Evolutionary conservation across 495 filamentous ascomycete genomes (phyloP).

Genomic region (Articulospora tetracladia): DNA sequence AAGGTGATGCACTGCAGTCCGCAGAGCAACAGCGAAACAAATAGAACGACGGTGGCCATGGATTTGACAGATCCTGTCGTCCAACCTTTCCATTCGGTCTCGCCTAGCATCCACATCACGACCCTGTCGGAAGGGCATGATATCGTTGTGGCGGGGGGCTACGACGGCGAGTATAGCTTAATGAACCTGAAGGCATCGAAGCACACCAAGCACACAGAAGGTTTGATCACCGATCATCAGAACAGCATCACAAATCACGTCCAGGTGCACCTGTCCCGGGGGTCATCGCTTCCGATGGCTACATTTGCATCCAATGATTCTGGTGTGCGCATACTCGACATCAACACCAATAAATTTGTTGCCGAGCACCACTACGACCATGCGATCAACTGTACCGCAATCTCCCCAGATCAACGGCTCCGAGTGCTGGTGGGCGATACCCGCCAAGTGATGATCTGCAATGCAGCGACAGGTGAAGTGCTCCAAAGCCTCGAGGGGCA

Average conservation of each 20-base stretch:
- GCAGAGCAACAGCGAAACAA: constrained; percentile 26
- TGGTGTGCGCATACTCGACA: constrained; percentile 71
- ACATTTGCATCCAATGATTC: constrained; percentile 84
- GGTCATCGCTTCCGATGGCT: constrained; percentile 56
- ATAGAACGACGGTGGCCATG: constrained; percentile 48
- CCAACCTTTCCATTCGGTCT: constrained; percentile 31
- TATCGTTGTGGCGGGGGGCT: constrained; percentile 75
- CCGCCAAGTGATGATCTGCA: constrained; percentile 42
- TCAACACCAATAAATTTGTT: constrained; percentile 62
- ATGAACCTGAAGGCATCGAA: constrained; percentile 47
- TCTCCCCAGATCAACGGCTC: constrained; percentile 74
- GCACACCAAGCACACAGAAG: constrained; percentile 45
- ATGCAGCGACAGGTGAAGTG: constrained; percentile 43
- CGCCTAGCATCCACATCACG: constrained; percentile 51
- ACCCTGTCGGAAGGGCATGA: constrained; percentile 65
- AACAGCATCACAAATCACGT: constrained; percentile 89
- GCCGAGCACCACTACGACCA: constrained; percentile 56
- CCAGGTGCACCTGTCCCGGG: constrained; percentile 60
- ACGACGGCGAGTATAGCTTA: constrained; percentile 76
- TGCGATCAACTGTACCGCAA: constrained; percentile 80
- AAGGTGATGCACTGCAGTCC: constrained; percentile 55
- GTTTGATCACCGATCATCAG: constrained; percentile 59
- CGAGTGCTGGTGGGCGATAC: constrained; percentile 67
- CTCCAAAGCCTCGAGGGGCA: constrained; percentile 60
- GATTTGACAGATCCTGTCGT: constrained; percentile 50